Evolutionary conservation across 164 flowering plant genomes (phyloP), one percentile per base, ranked within the genome.

Genomic region (Nelumbo lutea): DNA sequence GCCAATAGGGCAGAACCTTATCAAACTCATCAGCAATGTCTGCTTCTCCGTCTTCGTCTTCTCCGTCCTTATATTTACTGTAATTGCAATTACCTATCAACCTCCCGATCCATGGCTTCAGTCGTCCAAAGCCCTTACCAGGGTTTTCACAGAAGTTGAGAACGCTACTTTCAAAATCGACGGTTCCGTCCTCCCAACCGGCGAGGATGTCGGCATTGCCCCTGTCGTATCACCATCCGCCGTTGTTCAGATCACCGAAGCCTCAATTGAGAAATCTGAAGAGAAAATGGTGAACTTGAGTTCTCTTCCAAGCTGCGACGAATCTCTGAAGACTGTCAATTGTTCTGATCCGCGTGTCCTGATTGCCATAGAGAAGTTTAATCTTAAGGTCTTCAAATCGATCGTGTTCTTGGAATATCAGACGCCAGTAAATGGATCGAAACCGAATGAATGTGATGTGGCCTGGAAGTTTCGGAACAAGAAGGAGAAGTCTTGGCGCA

Each of bases 91-190:
- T 69, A 91, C 96, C 44, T 94, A 90, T 79, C 96, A 91, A 71
- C 97, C 98, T 7, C 97, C 98, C 42, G 97, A 94, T 77, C 98
- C 98, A 53, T 94, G 98, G 98, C 85, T 90, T 3, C 84, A 90
- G 52, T 90, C 98, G 38, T 79, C 97, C 44, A 83, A 87, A 6
- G 95, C 97, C 57, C 70, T 90, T 2, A 89, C 96, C 43, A 84
- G 74, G 56, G 81, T 77, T 72, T 85, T 94, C 81, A 85, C 98
- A 27, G 70, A 79, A 44, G 64, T 79, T 61, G 81, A 82, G 48
- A 94, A 91, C 68, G 93, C 97, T 64, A 94, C 97, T n/a, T 94
- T 87, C 74, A 73, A 83, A 38, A 80, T 74, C 50, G 98, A 94
- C 63, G 68, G 75, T 42, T 94, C 98, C 4, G 77, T 90, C 62